Evolutionary conservation across 2,329 filamentous ascomycete species (phyloP), one percentile per base, ranked within the genome.

Genomic region (Colletotrichum sp.): DNA sequence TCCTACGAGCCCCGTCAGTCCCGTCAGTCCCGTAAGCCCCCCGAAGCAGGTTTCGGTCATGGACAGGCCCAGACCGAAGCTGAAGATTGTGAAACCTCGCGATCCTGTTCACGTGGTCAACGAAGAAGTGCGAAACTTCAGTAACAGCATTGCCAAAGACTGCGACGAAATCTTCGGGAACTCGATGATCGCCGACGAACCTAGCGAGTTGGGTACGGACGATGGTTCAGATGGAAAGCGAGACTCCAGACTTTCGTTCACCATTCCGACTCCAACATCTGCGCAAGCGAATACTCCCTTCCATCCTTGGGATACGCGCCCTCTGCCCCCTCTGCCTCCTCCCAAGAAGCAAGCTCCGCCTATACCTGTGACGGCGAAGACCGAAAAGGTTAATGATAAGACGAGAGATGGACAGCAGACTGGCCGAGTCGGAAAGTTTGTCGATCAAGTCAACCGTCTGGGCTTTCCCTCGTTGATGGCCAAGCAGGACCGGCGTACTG

Each of bases 131-230:
- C 90, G 95, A 8, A 93, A 96, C 79, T 94, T 98, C 73, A 98
- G 95, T 79, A 92, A 91, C 80, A 95, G 95, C 80, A 93, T 98
- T 77, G 95, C 95, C 66, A 95, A 95, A 83, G 95, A 97, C 74
- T 98, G 96, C 81, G 96, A 78, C 81, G 95, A 97, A 80, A 96
- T 96, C 2, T 98, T 98, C 86, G 96, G 95, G 81, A 92, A 94
- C 79, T 89, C 88, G 12, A 79, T 91, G 13, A 84, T 90, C 16
- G 82, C 84, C 22, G 84, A 85, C 19, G 83, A 84, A 15, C 85
- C 78, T 73, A 77, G 69, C 39, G 72, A 77, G 32, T 30, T 73
- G 1, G 80, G 82, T 32, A 78, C 84, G 55, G 81, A 82, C 5
- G 83, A 86, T 30, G 75, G 69, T 11, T 81, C 85, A 19, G 79